These are phyloP conservation scores for Ilyonectria mors-panacis DNA, from an alignment of 2,329 filamentous ascomycete species.

Conservation along the genomic window DNA sequence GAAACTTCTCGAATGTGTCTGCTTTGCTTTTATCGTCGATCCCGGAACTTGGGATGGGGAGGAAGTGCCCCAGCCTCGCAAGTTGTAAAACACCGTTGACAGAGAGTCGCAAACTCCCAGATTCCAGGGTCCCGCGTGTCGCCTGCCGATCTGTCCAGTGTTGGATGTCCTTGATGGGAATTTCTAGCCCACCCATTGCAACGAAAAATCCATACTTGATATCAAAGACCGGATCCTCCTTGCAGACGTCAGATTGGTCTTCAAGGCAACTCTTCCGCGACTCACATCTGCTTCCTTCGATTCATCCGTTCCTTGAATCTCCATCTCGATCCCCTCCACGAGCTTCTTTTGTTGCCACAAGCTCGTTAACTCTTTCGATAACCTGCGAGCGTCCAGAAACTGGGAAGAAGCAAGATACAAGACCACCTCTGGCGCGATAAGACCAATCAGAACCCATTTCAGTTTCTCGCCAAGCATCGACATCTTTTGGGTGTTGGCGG, in stretches of 20 bases:
- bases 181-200: slow-evolving; percentile 49
- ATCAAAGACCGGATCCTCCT: slow-evolving; percentile 27
- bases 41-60: slow-evolving; percentile 23
- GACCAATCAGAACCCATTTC: slow-evolving; percentile 49
- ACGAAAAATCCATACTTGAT: slow-evolving; percentile 49
- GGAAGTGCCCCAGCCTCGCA: slow-evolving; percentile 26
- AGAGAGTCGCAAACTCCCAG: slow-evolving; percentile 14
- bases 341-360: slow-evolving; percentile 10
- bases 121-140: slow-evolving; percentile 16
- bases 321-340: slow-evolving; percentile 10
- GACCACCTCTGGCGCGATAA: slow-evolving; percentile 53
- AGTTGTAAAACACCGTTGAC: slow-evolving; percentile 25
- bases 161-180: slow-evolving; percentile 32
- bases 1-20: slow-evolving; percentile 51
- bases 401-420: slow-evolving; percentile 44
- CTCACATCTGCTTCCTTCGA: background rate
- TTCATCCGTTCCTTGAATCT: slow-evolving; percentile 17
- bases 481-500: slow-evolving; percentile 28
- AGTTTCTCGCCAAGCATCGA: slow-evolving; percentile 36
- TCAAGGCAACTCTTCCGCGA: no score
- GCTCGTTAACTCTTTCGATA: slow-evolving; percentile 3
- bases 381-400: slow-evolving; percentile 28
- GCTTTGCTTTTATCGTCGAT: slow-evolving; percentile 57
- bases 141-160: slow-evolving; percentile 18
- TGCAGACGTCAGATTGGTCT: background rate